These are phyloP conservation scores for Pseudoneurospora amorphoporcata DNA, from an alignment of 495 filamentous ascomycete species.

Conservation along the genomic window DNA sequence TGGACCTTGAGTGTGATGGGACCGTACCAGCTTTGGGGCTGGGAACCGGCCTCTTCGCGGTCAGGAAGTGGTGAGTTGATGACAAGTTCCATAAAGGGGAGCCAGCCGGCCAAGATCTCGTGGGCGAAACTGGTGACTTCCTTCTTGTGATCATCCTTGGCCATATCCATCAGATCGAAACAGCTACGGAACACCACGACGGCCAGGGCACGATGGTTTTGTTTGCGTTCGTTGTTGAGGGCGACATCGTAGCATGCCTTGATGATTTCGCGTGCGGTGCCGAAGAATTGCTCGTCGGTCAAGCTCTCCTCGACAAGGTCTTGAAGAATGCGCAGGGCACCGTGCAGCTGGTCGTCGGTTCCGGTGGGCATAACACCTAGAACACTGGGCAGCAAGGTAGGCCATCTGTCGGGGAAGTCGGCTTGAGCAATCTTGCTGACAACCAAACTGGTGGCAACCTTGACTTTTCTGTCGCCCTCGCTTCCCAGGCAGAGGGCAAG, in stretches of 20 bases:
- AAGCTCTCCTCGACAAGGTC: slow-evolving; percentile 90
- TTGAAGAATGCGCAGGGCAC: slow-evolving; percentile 73
- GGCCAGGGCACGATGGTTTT: slow-evolving; percentile 67
- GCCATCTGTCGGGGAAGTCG: slow-evolving; percentile 94
- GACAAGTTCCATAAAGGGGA: slow-evolving; percentile 69
- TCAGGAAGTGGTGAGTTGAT: slow-evolving; percentile 63
- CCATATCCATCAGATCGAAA: slow-evolving; percentile 91
- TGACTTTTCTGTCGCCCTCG: slow-evolving; percentile 74
- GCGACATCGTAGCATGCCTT: slow-evolving; percentile 74
- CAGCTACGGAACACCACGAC: slow-evolving; percentile 80
- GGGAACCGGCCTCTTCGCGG: slow-evolving; percentile 21
- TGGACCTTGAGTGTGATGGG: slow-evolving; percentile 78
- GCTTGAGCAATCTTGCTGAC: slow-evolving; percentile 90
- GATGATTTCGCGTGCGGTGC: slow-evolving; percentile 72
- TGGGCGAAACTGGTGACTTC: slow-evolving; percentile 84
- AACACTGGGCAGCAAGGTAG: slow-evolving; percentile 67
- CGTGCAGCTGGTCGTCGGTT: slow-evolving; percentile 69
- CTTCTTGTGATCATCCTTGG: slow-evolving; percentile 78
- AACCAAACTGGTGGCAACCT: slow-evolving; percentile 71
- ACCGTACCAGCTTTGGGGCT: slow-evolving; percentile 57
- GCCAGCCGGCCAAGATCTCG: slow-evolving; percentile 70
- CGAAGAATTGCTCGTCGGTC: slow-evolving; percentile 89
- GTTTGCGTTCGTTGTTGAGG: slow-evolving; percentile 59
- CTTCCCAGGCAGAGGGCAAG: slow-evolving; percentile 67
- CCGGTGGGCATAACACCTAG: slow-evolving; percentile 66